Evolutionary conservation across 768 basidiomycete species (phyloP).

Genomic region (Pisolithus microcarpus): DNA sequence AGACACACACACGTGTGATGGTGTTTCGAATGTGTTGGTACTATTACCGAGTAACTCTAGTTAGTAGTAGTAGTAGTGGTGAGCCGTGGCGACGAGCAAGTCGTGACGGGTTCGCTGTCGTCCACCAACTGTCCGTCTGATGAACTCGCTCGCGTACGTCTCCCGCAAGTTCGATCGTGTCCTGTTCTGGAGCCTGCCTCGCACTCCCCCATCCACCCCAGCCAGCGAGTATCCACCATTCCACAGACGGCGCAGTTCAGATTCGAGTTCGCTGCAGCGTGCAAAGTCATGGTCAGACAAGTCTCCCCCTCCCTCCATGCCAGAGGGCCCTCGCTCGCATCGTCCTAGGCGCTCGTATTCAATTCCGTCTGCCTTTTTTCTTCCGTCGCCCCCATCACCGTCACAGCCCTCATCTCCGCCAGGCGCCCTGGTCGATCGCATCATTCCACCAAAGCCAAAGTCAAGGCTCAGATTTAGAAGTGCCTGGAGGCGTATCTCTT

Average conservation of each 20-base stretch:
- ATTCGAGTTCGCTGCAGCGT: slow-evolving; percentile 35
- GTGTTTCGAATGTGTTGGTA: too few relatives aligned
- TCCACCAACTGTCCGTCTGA: slow-evolving; percentile 18
- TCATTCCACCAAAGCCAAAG: slow-evolving; percentile 33
- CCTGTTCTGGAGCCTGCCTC: slow-evolving; percentile 43
- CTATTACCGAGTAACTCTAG: too few relatives aligned
- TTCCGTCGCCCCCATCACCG: slow-evolving; percentile 28
- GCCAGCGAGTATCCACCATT: slow-evolving; percentile 30
- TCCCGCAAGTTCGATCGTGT: slow-evolving; percentile 73
- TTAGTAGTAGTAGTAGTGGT: too few relatives aligned
- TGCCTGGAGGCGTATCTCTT: slow-evolving; percentile 53
- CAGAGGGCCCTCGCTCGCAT: slow-evolving; percentile 11
- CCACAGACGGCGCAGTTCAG: slow-evolving; percentile 24
- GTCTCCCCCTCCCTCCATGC: slow-evolving; percentile 36
- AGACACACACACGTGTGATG: too few relatives aligned
- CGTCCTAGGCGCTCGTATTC: slow-evolving; percentile 56
- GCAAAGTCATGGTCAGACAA: slow-evolving; percentile 53
- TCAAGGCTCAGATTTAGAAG: slow-evolving; percentile 32
- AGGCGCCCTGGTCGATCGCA: slow-evolving; percentile 14
- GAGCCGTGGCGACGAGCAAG: too few relatives aligned
- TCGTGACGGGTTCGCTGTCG: not conserved
- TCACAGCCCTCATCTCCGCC: slow-evolving; percentile 21
- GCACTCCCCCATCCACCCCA: slow-evolving; percentile 54
- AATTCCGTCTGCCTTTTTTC: slow-evolving; percentile 47
- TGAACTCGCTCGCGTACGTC: slow-evolving; percentile 80